phyloP scores from a whole-genome alignment of 768 basidiomycete genomes.

The Tricholoma furcatifolium region DNA sequence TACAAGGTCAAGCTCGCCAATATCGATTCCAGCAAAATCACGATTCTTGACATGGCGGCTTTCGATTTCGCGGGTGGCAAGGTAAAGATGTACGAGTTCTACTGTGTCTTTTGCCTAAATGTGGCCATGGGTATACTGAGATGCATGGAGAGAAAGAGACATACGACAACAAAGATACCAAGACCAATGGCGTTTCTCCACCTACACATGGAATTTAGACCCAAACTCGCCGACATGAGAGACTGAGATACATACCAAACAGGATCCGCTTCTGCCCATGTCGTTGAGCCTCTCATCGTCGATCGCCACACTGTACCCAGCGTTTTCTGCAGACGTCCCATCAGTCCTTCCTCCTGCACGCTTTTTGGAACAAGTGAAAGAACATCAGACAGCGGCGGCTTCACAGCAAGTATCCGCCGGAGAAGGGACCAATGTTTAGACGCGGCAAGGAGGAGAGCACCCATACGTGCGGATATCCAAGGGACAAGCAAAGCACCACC shows the following conservation, averaged over 20 bases:
- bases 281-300: slow-evolving; percentile 53
- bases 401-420: slow-evolving; percentile 37
- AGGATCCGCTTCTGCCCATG: slow-evolving; percentile 70
- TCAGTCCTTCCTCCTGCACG: slow-evolving; percentile 1
- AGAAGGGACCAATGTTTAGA: slow-evolving; percentile 44
- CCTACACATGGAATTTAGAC: slow-evolving; percentile 23
- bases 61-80: slow-evolving; percentile 71
- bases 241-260: slow-evolving; percentile 50
- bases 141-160: slow-evolving; percentile 17
- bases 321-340: slow-evolving; percentile 27
- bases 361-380: slow-evolving; percentile 10
- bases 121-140: neutral
- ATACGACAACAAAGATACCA: slow-evolving; percentile 64
- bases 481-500: slow-evolving; percentile 73
- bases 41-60: slow-evolving; percentile 65
- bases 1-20: slow-evolving; percentile 63
- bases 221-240: neutral
- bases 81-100: slow-evolving; percentile 64
- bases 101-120: slow-evolving; percentile 64
- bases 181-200: slow-evolving; percentile 72
- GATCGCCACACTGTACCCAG: slow-evolving; percentile 42
- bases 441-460: slow-evolving; percentile 52
- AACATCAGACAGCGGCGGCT: slow-evolving; percentile 21
- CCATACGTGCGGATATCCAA: slow-evolving; percentile 65
- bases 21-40: slow-evolving; percentile 74